Percentiles rank a stretch among this genome's conserved stretches.
Conservation (phyloP, 1,284 basidiomycete species). For the Leccinum cinnamomeum region DNA sequence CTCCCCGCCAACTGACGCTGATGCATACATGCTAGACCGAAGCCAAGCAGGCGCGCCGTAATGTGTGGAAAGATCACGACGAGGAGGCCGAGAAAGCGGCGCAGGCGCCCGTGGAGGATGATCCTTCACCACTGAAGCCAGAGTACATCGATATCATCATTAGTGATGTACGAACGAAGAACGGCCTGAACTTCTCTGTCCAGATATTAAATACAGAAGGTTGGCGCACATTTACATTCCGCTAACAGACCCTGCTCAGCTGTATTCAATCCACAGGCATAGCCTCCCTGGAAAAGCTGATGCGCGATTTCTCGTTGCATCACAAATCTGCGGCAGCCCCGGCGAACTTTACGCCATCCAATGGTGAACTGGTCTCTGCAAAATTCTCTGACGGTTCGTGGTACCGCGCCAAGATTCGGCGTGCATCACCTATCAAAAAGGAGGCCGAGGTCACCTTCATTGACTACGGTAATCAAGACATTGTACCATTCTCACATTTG, state of each 20-base stretch:
- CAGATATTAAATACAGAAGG: conserved; percentile 91
- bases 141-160: conserved; percentile 93
- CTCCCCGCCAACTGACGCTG: conserved; percentile 9
- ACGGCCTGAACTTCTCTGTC: conserved; percentile 85
- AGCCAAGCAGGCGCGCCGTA: conserved; percentile 75
- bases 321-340: conserved; percentile 67
- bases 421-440: conserved; percentile 80
- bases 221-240: conserved; percentile 32
- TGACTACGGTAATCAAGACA: conserved; percentile 90
- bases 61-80: conserved; percentile 85
- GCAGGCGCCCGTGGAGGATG: conserved; percentile 45
- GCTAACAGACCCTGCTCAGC: conserved; percentile 4
- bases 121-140: conserved; percentile 61
- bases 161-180: conserved; percentile 80
- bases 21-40: conserved; percentile 50
- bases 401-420: conserved; percentile 91
- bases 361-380: conserved; percentile 88
- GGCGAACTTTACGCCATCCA: conserved; percentile 71
- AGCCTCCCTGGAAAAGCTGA: conserved; percentile 86
- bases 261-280: conserved; percentile 54
- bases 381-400: conserved; percentile 89
- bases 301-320: conserved; percentile 88
- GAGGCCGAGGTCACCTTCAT: conserved; percentile 88
- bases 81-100: conserved; percentile 60
- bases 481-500: conserved; percentile 70